Evolutionary conservation across 345 rosid species (phyloP).

Genomic region (Populus deltoides): DNA sequence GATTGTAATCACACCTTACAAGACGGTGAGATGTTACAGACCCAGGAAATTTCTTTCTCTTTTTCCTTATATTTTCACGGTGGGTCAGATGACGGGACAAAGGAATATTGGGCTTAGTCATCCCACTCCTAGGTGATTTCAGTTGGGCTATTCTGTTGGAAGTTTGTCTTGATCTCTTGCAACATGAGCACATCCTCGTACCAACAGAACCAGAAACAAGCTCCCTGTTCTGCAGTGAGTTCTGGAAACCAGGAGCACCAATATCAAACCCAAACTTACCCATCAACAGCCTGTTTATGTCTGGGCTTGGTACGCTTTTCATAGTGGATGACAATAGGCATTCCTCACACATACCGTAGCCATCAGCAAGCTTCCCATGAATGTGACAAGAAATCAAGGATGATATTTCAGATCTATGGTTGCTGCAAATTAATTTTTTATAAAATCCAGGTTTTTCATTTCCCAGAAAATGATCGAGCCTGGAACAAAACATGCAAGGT

Average conservation of each 20-base stretch:
- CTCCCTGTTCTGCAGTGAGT: constrained; percentile 1
- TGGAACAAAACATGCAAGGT: constrained; percentile 30
- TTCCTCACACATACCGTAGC: constrained; percentile 22
- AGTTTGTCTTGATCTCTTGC: constrained; percentile 18
- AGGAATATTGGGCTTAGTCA: constrained; percentile 16
- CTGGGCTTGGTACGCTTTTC: constrained; percentile 4
- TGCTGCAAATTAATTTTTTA: constrained; percentile 12
- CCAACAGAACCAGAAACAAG: constrained; percentile 11
- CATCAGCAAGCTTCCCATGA: constrained; percentile 28
- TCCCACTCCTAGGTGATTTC: constrained; percentile 18
- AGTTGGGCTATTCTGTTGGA: constrained; percentile 34
- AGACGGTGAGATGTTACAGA: constrained; percentile 16
- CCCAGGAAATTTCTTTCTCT: constrained; percentile 28
- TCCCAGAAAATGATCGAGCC: constrained; percentile 26
- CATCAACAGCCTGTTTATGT: constrained; percentile 10
- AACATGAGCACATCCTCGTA: constrained; percentile 21
- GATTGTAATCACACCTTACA: constrained; percentile 26
- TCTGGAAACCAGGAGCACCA: constrained; percentile 18
- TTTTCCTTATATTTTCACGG: constrained; percentile 39
- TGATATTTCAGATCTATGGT: constrained; percentile 25
- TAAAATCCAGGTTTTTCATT: constrained; percentile 17
- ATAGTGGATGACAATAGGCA: constrained; percentile 14
- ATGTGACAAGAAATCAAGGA: constrained; percentile 18
- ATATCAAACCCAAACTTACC: constrained; percentile 48
- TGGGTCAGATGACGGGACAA: constrained; percentile 23